phyloP scores from a whole-genome alignment of 179 eudicot genomes.

The Silene vulgaris region DNA sequence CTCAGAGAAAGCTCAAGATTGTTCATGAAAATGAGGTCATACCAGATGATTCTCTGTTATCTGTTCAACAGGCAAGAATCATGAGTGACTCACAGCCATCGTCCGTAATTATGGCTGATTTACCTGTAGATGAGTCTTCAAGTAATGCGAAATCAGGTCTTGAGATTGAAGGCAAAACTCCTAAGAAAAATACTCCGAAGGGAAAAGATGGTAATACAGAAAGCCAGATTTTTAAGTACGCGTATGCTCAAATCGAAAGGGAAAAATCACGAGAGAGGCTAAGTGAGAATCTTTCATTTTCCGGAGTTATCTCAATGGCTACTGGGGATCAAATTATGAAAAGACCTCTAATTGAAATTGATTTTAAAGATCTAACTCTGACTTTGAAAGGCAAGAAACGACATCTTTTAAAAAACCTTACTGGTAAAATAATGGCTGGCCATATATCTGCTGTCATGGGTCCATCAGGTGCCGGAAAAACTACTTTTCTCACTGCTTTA shows the following conservation, averaged over 20 bases:
- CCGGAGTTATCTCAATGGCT: slow-evolving; percentile 71
- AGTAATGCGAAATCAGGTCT: slow-evolving; percentile 26
- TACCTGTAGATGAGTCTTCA: slow-evolving; percentile 29
- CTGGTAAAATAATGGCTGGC: slow-evolving; percentile 52
- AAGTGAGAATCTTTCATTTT: slow-evolving; percentile 56
- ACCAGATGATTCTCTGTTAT: slow-evolving; percentile 10
- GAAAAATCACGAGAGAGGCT: slow-evolving; percentile 55
- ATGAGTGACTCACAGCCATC: slow-evolving; percentile 24
- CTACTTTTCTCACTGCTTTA: slow-evolving; percentile 76
- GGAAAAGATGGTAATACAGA: slow-evolving; percentile 43
- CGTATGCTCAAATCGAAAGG: slow-evolving; percentile 70
- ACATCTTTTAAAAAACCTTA: slow-evolving; percentile 61
- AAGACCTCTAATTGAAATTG: slow-evolving; percentile 70
- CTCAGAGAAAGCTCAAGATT: slow-evolving; percentile 42
- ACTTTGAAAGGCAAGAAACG: slow-evolving; percentile 69
- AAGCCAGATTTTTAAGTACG: slow-evolving; percentile 66
- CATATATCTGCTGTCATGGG: slow-evolving; percentile 89
- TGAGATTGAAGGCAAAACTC: slow-evolving; percentile 34
- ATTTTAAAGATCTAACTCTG: slow-evolving; percentile 65
- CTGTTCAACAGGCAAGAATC: not conserved
- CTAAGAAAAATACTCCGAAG: slow-evolving; percentile 37
- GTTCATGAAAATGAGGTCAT: too few relatives aligned
- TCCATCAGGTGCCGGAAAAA: slow-evolving; percentile 96
- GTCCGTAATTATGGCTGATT: slow-evolving; percentile 7
- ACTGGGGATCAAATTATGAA: slow-evolving; percentile 39